Percentiles rank a stretch among this genome's conserved stretches.
phyloP scores from a whole-genome alignment of 2,329 filamentous ascomycete species.

The Plectosphaerella plurivora region DNA sequence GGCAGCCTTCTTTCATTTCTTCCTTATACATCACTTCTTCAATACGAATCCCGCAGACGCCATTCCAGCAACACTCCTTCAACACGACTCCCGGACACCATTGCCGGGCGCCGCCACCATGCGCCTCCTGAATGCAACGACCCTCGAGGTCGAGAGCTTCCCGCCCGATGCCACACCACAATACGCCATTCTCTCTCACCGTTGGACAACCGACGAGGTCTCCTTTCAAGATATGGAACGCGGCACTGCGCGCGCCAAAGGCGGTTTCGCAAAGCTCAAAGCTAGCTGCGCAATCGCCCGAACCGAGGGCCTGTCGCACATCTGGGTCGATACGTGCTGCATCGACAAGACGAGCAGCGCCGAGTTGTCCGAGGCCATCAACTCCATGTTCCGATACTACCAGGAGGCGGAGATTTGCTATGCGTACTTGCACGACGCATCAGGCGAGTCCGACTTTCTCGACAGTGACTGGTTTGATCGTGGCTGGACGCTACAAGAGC shows the following conservation, averaged over 20 bases:
- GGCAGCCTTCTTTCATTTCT: too few species aligned
- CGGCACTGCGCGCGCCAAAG: not conserved
- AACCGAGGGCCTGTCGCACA: not conserved
- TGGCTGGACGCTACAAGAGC: not conserved
- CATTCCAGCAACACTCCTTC: too few species aligned
- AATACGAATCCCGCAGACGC: too few species aligned
- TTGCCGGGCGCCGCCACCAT: constrained; percentile 28
- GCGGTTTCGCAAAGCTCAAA: not conserved
- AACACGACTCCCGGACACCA: too few species aligned
- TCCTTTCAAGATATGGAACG: constrained; percentile 10
- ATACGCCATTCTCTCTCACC: constrained; percentile 25
- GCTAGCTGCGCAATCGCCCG: not conserved
- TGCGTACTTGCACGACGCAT: constrained; percentile 8
- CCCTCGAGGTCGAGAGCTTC: not conserved
- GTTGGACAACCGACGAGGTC: constrained; percentile 21
- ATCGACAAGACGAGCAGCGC: constrained; percentile 5
- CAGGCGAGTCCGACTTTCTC: not conserved
- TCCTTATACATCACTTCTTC: too few species aligned
- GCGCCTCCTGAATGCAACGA: not conserved
- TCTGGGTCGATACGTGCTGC: constrained; percentile 2
- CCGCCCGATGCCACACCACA: constrained; percentile 5
- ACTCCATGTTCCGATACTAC: constrained; percentile 11
- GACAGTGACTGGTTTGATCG: not conserved
- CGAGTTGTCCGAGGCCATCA: constrained; percentile 6
- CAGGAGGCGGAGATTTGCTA: constrained; percentile 4